Base-by-base conservation (phyloP, 139 green algal species). In the Chlorella sp. region DNA sequence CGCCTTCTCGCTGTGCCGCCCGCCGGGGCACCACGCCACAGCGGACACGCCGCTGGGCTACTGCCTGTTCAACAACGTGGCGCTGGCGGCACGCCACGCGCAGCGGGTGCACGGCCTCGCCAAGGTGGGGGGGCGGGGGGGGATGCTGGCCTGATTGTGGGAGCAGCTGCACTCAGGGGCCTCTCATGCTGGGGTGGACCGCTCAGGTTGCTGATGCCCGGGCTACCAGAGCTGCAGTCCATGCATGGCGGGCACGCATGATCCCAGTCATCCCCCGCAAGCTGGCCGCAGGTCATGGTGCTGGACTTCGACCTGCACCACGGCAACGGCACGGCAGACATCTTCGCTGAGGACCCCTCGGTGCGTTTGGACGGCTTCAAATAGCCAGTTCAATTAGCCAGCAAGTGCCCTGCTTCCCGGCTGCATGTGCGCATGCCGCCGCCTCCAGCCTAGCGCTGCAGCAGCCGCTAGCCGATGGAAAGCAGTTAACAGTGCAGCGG, bases 241-340 rank as follows among this genome's bases (percentile, higher is more conserved):
- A 28, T 28, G 16, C 60, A 58, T 62, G 40, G 51, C n/a, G 43
- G 14, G 16, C 28, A 6, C 64, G 38, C 76, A 3, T 60, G 9
- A 2, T 56, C n/a, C n/a, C 32, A 14, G 20, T 16, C 48, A 17
- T 32, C 32, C 32, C 46, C 3, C 62, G 3, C n/a, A 6, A n/a
- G 43, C 28, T 2, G 1, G 2, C 46, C 11, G 2, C 90, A 94
- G 80, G 92, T 99, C 6, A 68, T 94, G 46, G 94, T 99, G 1
- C 89, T 97, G 24, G 96, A 99, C 84, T 98, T 97, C 85, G 96
- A 98, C 87, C 94, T 98, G 26, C 95, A 97, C 84, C 93, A 96
- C 67, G 93, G 93, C 80, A 96, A 96, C 73, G 95, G 95, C 84
- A 97, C 93, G 1, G 84, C 94, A 44, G 96, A 98, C 51, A 83